Evolutionary conservation across 768 basidiomycete species (phyloP).

Genomic region (Crucibulum laeve): DNA sequence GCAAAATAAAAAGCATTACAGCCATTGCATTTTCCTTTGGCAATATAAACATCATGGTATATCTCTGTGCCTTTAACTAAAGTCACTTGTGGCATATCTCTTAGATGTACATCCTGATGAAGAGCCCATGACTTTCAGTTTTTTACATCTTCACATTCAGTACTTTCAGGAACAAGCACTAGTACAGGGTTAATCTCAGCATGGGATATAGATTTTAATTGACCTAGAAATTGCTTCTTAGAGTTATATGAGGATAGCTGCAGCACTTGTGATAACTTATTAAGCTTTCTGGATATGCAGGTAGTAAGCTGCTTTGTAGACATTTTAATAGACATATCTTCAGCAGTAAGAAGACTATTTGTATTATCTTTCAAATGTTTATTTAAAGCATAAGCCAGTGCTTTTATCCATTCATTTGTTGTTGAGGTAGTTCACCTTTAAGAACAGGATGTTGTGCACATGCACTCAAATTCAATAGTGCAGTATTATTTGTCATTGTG

Average conservation of each 20-base stretch:
- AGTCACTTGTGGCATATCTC: neutral
- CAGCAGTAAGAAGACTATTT: neutral
- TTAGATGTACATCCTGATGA: neutral
- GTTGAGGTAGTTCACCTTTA: neutral
- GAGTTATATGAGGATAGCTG: neutral
- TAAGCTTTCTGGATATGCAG: neutral
- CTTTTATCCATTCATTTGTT: neutral
- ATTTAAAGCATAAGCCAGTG: neutral
- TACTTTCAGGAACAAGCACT: neutral
- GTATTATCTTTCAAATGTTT: neutral
- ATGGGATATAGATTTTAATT: neutral
- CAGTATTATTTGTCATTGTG: constrained; percentile 11
- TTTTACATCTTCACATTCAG: neutral
- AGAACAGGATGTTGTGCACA: constrained; percentile 5
- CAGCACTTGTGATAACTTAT: neutral
- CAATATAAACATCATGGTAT: neutral
- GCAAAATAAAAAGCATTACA: neutral
- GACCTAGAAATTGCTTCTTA: neutral
- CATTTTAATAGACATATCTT: neutral
- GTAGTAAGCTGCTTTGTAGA: neutral
- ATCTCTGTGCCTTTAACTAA: neutral
- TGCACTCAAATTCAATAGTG: constrained; percentile 13
- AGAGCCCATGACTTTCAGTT: neutral
- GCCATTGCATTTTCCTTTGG: neutral
- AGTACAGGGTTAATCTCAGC: neutral